Conservation (phyloP, 2,329 filamentous ascomycete genomes). For the Leptosphaerulina australis region DNA sequence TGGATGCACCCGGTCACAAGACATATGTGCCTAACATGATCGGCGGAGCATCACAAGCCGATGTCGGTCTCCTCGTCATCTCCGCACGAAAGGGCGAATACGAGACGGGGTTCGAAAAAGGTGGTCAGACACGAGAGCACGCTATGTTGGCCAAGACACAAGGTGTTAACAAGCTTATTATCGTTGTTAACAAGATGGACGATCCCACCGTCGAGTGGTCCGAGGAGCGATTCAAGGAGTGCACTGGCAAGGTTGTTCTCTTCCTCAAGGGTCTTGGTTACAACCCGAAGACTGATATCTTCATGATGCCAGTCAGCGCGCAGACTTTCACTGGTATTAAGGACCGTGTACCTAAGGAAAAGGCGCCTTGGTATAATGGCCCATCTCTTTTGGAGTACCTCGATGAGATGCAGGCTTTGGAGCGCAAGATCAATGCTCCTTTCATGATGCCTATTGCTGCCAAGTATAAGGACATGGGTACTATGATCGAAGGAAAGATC, state of each 20-base stretch:
- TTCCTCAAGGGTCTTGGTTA: conserved; percentile 94
- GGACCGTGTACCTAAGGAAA: conserved; percentile 73
- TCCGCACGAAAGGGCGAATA: conserved; percentile 97
- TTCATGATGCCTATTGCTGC: conserved; percentile 99
- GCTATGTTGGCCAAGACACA: conserved; percentile 98
- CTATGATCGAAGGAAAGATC: conserved; percentile 96
- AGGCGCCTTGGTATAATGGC: conserved; percentile 83
- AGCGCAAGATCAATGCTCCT: conserved; percentile 94
- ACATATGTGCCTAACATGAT: conserved; percentile 99
- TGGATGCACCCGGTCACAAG: conserved; percentile 97
- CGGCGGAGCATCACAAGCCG: conserved; percentile 72
- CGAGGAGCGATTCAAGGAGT: conserved; percentile 90
- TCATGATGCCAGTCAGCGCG: conserved; percentile 95
- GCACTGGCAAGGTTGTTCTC: conserved; percentile 81
- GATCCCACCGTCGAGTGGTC: conserved; percentile 96
- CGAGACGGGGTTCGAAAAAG: conserved; percentile 96
- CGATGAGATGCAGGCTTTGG: conserved; percentile 89
- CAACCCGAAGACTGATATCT: conserved; percentile 90
- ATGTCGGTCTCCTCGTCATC: conserved; percentile 88
- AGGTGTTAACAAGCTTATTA: conserved; percentile 93
- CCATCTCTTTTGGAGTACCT: conserved; percentile 94
- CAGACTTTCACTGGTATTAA: conserved; percentile 88
- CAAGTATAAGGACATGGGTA: conserved; percentile 97
- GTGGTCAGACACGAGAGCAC: conserved; percentile 96
- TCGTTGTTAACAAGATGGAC: conserved; percentile 97